These are phyloP conservation scores for Singerocomus rubriflavus DNA, from an alignment of 1,284 basidiomycete genomes.

Conservation along the genomic window DNA sequence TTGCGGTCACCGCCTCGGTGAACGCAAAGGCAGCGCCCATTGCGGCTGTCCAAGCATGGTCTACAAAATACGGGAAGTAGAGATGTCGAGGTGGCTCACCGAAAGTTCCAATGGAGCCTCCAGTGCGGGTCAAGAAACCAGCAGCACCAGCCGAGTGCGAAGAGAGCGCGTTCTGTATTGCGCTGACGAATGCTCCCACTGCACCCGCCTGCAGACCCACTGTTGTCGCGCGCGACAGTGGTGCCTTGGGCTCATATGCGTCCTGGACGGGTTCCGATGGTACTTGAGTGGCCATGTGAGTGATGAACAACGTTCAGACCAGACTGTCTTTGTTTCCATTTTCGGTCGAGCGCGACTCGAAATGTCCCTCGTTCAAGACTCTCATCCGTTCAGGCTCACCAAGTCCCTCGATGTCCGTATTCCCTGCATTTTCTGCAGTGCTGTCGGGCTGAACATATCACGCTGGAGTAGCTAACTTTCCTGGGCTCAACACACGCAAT, in stretches of 20 bases:
- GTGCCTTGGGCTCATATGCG: constrained; percentile 55
- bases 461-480: constrained; percentile 22
- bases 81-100: constrained; percentile 79
- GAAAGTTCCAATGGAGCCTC: constrained; percentile 71
- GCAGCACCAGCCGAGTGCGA: constrained; percentile 49
- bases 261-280: constrained; percentile 19
- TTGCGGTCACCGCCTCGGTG: constrained; percentile 79
- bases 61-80: constrained; percentile 72
- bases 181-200: constrained; percentile 76
- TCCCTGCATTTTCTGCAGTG: not conserved
- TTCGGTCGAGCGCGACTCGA: constrained; percentile 13
- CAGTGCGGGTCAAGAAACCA: constrained; percentile 36
- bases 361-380: constrained; percentile 10
- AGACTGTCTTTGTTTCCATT: constrained; percentile 22
- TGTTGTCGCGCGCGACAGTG: constrained; percentile 57
- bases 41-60: constrained; percentile 60
- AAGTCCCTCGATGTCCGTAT: constrained; percentile 31
- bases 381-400: constrained; percentile 22
- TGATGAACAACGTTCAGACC: constrained; percentile 9
- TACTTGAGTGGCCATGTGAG: constrained; percentile 35
- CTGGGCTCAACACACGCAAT: constrained; percentile 32
- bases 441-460: constrained; percentile 9
- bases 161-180: constrained; percentile 83
- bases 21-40: constrained; percentile 88
- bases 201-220: constrained; percentile 68